Conservation (phyloP, 176 grass and related monocot genomes). For the Triticum timopheevii region DNA sequence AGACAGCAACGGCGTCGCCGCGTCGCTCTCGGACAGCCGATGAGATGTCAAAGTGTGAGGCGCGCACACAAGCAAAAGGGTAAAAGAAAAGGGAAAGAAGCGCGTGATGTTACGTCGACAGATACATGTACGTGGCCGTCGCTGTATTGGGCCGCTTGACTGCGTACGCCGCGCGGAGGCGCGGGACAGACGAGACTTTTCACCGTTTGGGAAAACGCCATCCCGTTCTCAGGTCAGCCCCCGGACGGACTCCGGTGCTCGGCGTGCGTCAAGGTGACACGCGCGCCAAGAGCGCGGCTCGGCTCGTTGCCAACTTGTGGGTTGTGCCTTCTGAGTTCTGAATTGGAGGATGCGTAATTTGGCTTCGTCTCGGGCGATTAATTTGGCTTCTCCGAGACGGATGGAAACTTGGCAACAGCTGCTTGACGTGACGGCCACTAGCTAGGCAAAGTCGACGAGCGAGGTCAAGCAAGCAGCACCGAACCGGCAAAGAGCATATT, state of each 20-base stretch:
- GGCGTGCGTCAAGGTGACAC: not conserved
- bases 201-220: too few species aligned
- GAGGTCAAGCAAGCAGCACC: too few species aligned
- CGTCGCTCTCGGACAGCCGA: constrained; percentile 19
- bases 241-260: too few species aligned
- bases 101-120: not conserved
- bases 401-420: not conserved
- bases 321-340: too few species aligned
- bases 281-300: not conserved
- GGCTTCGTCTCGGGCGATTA: too few species aligned
- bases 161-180: too few species aligned
- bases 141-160: not conserved
- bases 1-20: not conserved
- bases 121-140: not conserved
- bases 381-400: not conserved
- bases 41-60: not conserved
- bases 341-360: too few species aligned
- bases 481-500: too few species aligned
- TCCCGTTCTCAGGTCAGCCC: too few species aligned
- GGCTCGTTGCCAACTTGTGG: too few species aligned
- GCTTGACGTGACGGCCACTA: not conserved
- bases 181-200: too few species aligned
- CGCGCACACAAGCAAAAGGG: not conserved
- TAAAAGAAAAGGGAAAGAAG: not conserved
- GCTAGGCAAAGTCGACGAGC: too few species aligned